Evolutionary conservation across 768 basidiomycete species (phyloP).

Genomic region (Clathrus columnatus): DNA sequence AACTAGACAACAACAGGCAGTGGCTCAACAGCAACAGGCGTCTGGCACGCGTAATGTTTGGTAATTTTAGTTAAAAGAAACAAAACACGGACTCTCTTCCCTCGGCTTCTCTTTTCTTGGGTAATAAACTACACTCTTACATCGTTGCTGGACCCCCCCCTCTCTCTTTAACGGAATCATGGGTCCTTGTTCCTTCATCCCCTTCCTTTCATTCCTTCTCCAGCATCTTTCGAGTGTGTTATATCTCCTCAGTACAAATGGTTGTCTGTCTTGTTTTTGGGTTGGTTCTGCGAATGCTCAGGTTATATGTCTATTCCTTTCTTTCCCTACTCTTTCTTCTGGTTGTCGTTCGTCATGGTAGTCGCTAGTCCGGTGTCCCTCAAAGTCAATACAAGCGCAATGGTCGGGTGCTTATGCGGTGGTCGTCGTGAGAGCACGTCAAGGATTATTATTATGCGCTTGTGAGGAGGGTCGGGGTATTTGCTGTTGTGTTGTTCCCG

Average conservation of each 20-base stretch:
- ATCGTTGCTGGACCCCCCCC: background rate
- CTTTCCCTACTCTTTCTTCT: background rate
- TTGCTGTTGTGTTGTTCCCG: no score
- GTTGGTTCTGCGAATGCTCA: background rate
- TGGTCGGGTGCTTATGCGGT: no score
- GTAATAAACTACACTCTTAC: background rate
- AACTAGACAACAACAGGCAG: conserved; percentile 67
- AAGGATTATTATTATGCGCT: no score
- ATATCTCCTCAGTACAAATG: background rate
- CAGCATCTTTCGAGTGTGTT: no score
- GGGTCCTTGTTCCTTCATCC: background rate
- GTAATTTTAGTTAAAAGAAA: conserved; percentile 24
- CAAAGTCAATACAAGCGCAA: no score
- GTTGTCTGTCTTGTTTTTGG: background rate
- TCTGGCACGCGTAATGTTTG: conserved; percentile 27
- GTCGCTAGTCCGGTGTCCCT: no score
- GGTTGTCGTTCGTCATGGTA: background rate
- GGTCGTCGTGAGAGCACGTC: no score
- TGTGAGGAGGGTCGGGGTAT: no score
- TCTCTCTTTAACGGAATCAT: background rate
- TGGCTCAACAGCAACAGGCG: conserved; percentile 32
- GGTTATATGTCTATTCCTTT: no score
- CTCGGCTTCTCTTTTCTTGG: background rate
- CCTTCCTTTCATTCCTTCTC: background rate
- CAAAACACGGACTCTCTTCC: background rate